Evolutionary conservation across 1,139 yeast genomes (phyloP).

Genomic region (Taiozyma sp.): DNA sequence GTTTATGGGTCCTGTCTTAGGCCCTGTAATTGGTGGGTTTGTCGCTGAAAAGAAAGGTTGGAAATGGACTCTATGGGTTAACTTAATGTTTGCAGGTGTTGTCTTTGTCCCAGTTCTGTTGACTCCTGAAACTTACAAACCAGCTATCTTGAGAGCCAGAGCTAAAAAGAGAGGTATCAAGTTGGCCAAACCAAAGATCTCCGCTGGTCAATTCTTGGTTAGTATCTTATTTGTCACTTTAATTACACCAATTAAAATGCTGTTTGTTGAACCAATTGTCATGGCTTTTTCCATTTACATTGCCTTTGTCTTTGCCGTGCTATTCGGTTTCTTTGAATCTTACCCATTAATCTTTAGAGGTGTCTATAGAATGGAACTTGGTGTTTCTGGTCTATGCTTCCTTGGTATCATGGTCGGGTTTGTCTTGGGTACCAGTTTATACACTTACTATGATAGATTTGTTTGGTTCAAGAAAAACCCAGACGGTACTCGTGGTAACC

Average conservation of each 20-base stretch:
- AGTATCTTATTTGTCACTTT: slow-evolving; percentile 42
- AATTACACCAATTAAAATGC: slow-evolving; percentile 60
- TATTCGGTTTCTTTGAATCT: slow-evolving; percentile 76
- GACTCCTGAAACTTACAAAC: slow-evolving; percentile 71
- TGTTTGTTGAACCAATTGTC: slow-evolving; percentile 66
- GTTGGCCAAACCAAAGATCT: slow-evolving; percentile 31
- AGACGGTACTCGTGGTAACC: slow-evolving; percentile 57
- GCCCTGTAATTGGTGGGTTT: slow-evolving; percentile 81
- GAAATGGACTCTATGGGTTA: slow-evolving; percentile 80
- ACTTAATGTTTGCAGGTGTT: slow-evolving; percentile 67
- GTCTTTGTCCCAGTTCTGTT: slow-evolving; percentile 51
- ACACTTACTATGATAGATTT: slow-evolving; percentile 43
- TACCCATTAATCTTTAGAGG: slow-evolving; percentile 70
- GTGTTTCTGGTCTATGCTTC: slow-evolving; percentile 64
- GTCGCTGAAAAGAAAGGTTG: slow-evolving; percentile 66
- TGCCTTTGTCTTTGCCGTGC: slow-evolving; percentile 69
- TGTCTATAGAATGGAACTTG: slow-evolving; percentile 51
- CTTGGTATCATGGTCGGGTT: slow-evolving; percentile 68
- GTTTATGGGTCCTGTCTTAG: slow-evolving; percentile 76
- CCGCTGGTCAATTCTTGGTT: slow-evolving; percentile 29
- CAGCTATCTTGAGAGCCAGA: slow-evolving; percentile 50
- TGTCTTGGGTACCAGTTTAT: slow-evolving; percentile 46
- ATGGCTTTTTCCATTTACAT: slow-evolving; percentile 60
- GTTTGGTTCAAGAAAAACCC: slow-evolving; percentile 52
- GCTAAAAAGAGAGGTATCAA: slow-evolving; percentile 56